phyloP scores from a whole-genome alignment of 805 yeast genomes.

The Starmerella powellii region DNA sequence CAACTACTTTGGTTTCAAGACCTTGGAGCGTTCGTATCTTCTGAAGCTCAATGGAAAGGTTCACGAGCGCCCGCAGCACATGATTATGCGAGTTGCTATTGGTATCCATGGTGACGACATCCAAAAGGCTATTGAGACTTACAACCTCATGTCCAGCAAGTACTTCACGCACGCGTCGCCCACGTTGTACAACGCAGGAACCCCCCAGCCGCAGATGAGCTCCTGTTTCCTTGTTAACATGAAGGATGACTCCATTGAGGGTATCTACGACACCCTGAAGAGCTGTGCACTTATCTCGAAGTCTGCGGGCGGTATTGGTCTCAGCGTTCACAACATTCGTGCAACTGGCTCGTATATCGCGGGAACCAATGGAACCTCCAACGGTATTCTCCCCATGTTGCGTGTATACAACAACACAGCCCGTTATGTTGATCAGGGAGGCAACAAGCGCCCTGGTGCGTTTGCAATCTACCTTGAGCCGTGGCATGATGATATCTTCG shows the following conservation, averaged over 20 bases:
- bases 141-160: conserved; percentile 72
- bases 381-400: conserved; percentile 91
- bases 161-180: conserved; percentile 93
- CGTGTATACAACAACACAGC: conserved; percentile 94
- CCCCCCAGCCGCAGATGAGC: conserved; percentile 71
- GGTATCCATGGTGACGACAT: conserved; percentile 74
- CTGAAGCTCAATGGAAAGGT: conserved; percentile 49
- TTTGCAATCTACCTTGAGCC: conserved; percentile 90
- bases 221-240: conserved; percentile 86
- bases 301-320: conserved; percentile 91
- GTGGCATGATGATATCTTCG: conserved; percentile 91
- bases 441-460: conserved; percentile 96
- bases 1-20: conserved; percentile 81
- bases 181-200: conserved; percentile 86
- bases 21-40: conserved; percentile 79
- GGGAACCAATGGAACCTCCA: conserved; percentile 85
- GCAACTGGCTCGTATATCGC: conserved; percentile 78
- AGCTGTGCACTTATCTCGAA: conserved; percentile 83
- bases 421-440: conserved; percentile 95
- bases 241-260: conserved; percentile 92
- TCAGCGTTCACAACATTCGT: conserved; percentile 78
- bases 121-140: conserved; percentile 62
- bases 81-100: conserved; percentile 81
- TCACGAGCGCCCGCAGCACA: conserved; percentile 86
- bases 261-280: conserved; percentile 81